Base-by-base conservation (phyloP, 2,329 filamentous ascomycete genomes). In the Fusarium odoratissimum region DNA sequence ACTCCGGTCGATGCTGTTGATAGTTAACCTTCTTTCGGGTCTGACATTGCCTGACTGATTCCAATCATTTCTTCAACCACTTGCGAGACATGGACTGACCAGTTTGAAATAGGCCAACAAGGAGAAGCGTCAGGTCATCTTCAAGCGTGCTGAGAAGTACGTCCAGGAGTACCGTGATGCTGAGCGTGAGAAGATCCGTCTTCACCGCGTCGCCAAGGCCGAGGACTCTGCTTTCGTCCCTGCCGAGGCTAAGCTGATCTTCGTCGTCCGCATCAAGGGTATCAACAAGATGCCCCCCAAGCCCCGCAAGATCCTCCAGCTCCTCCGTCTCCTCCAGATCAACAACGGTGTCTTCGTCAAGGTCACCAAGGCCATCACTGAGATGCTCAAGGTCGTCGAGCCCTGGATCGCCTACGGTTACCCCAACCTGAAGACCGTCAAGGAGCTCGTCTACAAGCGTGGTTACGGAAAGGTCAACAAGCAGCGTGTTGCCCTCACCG, bases 261-360 rank as follows among this genome's bases (percentile, higher is more conserved):
- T 99, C 86, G 91, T 99, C 81, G 88, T 98, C 86, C 95, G 96
- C 86, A 99, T 99, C 91, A 99, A 99, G 94, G 96, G 95, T 97
- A 98, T 99, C 95, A 98, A 98, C 94, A 99, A 99, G 93, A 98
- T 99, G 82, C 92, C 97, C 84, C 96, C 96, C 81, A 98, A 99
- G 93, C 97, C 97, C 87, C 95, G 96, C 91, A 99, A 99, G 92
- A 98, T 97, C 83, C 92, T 99, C 81, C 96, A 99, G 89, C 94
- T 99, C 72, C 95, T 99, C 85, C 95, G 96, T 90, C 94, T 99
- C 78, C 92, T 99, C 82, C 96, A 99, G 90, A 99, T 99, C 93
- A 99, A 99, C 94, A 98, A 97, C 86, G 96, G 95, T 86, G 94
- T 98, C 86, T 99, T 99, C 89, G 90, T 99, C 87, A 92, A 91